A percentile compares a stretch with the other conserved stretches of the same genome.
These are phyloP conservation scores for Boehmeria nivea DNA, from an alignment of 306 rosid species.

Conservation along the genomic window DNA sequence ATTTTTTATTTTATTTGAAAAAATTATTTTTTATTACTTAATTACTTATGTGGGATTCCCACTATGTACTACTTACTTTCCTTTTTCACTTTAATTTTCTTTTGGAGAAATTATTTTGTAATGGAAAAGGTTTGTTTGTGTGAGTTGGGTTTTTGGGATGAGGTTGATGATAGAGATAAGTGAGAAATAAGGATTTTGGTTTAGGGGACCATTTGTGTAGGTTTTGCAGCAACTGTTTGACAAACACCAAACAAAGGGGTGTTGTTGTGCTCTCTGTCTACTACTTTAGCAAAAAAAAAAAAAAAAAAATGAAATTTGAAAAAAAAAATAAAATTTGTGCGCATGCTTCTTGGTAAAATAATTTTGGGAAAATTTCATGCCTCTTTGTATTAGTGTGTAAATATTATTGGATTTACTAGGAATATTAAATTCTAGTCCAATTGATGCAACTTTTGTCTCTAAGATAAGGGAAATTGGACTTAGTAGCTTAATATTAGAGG, in stretches of 20 bases:
- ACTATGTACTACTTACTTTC: conserved; percentile 7
- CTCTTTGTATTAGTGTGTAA: too few species aligned
- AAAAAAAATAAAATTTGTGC: background rate
- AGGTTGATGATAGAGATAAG: conserved; percentile 1
- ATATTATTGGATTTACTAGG: too few species aligned
- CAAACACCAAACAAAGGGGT: conserved; percentile 9
- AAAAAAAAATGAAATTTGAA: too few species aligned
- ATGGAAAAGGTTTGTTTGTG: conserved; percentile 1
- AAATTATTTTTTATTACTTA: background rate
- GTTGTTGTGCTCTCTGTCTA: conserved; percentile 16
- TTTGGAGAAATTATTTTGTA: conserved; percentile 10
- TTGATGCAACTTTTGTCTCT: too few species aligned
- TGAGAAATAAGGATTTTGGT: conserved; percentile 11
- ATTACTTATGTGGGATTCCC: conserved; percentile 6
- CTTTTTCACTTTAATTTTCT: conserved; percentile 9
- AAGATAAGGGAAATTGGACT: too few species aligned
- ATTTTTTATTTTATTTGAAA: background rate
- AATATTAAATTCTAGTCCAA: too few species aligned
- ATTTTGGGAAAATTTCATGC: background rate
- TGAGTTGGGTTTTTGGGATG: conserved; percentile 5
- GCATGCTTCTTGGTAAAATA: conserved; percentile 24
- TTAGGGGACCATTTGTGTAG: conserved; percentile 19
- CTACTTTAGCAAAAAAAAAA: conserved; percentile 10
- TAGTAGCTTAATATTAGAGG: too few species aligned
- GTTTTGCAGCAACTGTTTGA: conserved; percentile 10